Percentiles rank a stretch among this genome's conserved stretches.
Evolutionary conservation across 2,329 filamentous ascomycete species (phyloP).

Genomic region (Hypoxylon sp.): DNA sequence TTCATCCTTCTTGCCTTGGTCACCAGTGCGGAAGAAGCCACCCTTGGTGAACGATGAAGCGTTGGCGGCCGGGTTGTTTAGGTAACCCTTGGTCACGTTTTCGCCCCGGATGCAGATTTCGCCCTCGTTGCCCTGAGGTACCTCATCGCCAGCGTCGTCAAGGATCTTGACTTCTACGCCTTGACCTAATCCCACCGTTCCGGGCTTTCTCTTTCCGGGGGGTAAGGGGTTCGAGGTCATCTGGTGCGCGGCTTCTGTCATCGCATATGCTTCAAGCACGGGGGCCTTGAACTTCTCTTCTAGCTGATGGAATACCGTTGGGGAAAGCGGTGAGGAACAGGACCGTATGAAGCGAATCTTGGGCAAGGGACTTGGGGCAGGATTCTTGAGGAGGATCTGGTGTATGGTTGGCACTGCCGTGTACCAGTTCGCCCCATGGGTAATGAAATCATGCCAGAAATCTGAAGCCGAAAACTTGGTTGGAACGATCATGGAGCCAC

Average conservation of each 20-base stretch:
- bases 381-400: conserved; percentile 85
- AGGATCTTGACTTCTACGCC: conserved; percentile 87
- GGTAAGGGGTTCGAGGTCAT: conserved; percentile 85
- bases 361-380: conserved; percentile 76
- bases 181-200: conserved; percentile 85
- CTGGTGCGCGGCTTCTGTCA: conserved; percentile 91
- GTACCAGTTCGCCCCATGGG: conserved; percentile 88
- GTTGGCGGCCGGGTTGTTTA: conserved; percentile 87
- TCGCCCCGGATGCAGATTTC: conserved; percentile 88
- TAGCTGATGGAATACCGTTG: conserved; percentile 84
- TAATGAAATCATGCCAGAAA: conserved; percentile 85
- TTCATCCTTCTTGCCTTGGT: conserved; percentile 84
- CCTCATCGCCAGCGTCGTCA: conserved; percentile 76
- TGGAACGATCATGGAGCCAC: conserved; percentile 85
- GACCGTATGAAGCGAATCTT: conserved; percentile 89
- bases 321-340: conserved; percentile 86
- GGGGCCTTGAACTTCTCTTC: conserved; percentile 83
- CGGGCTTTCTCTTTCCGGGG: conserved; percentile 80
- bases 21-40: conserved; percentile 91
- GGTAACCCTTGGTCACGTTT: conserved; percentile 87
- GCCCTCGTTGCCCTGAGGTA: conserved; percentile 78
- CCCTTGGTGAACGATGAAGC: conserved; percentile 78
- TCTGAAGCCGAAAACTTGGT: conserved; percentile 83
- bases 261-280: conserved; percentile 90
- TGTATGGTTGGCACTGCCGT: conserved; percentile 95